These are phyloP conservation scores for Holtermanniella nyarrowii DNA, from an alignment of 768 basidiomycete genomes.

Conservation along the genomic window DNA sequence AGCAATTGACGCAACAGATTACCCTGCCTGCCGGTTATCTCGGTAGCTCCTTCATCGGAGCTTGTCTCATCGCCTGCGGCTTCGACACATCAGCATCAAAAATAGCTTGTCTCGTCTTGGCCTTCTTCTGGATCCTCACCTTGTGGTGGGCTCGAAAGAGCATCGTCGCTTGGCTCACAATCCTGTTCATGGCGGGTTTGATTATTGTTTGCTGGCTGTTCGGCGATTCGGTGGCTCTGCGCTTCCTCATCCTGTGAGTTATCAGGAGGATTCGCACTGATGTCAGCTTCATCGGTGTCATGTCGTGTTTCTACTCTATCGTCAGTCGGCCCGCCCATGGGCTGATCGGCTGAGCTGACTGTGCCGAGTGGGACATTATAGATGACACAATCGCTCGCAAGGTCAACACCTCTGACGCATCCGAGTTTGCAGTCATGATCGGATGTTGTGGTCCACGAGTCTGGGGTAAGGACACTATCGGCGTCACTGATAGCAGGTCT, in stretches of 20 bases:
- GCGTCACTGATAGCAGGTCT: constrained; percentile 16
- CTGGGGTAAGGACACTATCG: constrained; percentile 30
- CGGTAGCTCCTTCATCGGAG: constrained; percentile 38
- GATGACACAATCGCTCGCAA: constrained; percentile 41
- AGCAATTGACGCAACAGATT: constrained; percentile 10
- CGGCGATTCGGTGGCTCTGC: constrained; percentile 31
- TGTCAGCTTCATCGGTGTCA: constrained; percentile 35
- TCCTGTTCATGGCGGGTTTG: constrained; percentile 29
- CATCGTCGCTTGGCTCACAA: constrained; percentile 36
- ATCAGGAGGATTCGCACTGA: neutral
- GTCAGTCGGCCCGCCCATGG: constrained; percentile 9
- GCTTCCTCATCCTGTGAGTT: constrained; percentile 32
- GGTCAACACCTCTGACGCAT: constrained; percentile 40
- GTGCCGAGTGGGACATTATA: constrained; percentile 37
- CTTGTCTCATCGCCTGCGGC: constrained; percentile 31
- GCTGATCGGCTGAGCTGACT: neutral
- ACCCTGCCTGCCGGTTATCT: constrained; percentile 40
- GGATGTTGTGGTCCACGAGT: constrained; percentile 38
- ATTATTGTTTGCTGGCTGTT: constrained; percentile 37
- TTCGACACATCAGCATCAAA: constrained; percentile 41
- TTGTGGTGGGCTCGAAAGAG: constrained; percentile 39
- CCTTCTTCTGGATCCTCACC: constrained; percentile 34
- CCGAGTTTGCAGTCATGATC: constrained; percentile 38
- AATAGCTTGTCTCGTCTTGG: constrained; percentile 34
- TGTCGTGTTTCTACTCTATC: constrained; percentile 40